Evolutionary conservation across 345 rosid genomes (phyloP), one percentile per base, ranked within the genome.

Genomic region (Aquilaria sinensis): DNA sequence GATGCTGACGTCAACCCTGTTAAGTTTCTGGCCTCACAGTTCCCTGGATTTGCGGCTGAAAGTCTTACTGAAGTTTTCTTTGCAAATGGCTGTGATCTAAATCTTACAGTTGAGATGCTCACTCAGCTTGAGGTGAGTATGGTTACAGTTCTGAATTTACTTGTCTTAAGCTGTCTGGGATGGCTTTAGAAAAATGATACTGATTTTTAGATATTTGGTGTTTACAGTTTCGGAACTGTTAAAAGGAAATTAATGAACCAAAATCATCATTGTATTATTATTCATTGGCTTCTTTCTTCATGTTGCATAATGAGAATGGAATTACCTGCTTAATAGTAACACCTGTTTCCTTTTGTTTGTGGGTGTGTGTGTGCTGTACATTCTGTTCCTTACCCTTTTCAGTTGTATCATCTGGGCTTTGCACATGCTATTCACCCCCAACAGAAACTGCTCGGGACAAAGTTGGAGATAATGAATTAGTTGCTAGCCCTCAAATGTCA

Each of bases 71-170:
- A 95, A 74, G 99, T 95, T 63, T 95, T 81, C 77, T 76, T 74
- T 67, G 96, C 99, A 65, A 91, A 84, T 80, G 90, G 92, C 29
- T 85, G 90, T 72, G 97, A 95, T 77, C 71, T 95, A 72, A 87
- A 84, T 63, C 75, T 87, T 75, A 95, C 99, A 10, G 70, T 95
- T 62, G 99, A 95, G 77, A 95, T 91, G 93, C 97, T 95, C 62
- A 95, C 90, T 67, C 97, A 91, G 76, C 92, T 95, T 29, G 99
- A 95, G 99, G 99, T 95, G 83, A 97, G 93, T 94, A 76, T 54
- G 52, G 56, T 63, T 12, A 33, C 50, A 31, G 34, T 56, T 45
- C 15, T 57, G 48, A 64, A 56, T 60, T 69, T 67, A 51, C 61
- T 67, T 46, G 8, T 16, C 13, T 52, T 56, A 53, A 14, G 29